Evolutionary conservation across 345 rosid genomes (phyloP).

Genomic region (Eucalyptus cloeziana): DNA sequence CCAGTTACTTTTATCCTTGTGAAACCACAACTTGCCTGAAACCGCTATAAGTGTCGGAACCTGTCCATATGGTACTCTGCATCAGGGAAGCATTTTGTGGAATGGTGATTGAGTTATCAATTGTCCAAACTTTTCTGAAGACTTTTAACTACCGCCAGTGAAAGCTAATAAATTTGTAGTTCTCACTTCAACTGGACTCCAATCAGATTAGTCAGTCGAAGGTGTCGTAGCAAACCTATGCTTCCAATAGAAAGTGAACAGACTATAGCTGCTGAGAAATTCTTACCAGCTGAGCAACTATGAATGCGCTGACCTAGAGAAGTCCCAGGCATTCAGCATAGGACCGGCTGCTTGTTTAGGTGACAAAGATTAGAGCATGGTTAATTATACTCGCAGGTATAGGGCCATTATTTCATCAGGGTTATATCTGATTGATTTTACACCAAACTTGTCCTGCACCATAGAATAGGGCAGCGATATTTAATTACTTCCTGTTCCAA

Average conservation of each 20-base stretch:
- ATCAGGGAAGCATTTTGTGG: not conserved
- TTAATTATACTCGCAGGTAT: slow-evolving; percentile 69
- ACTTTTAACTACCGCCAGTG: not conserved
- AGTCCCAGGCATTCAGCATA: slow-evolving; percentile 61
- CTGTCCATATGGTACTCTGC: slow-evolving; percentile 7
- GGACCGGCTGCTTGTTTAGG: slow-evolving; percentile 84
- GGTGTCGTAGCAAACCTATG: not conserved
- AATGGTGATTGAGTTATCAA: not conserved
- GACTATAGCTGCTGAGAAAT: not conserved
- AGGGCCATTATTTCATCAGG: slow-evolving; percentile 56
- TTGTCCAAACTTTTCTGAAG: not conserved
- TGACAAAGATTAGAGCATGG: slow-evolving; percentile 80
- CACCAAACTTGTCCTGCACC: too few species aligned
- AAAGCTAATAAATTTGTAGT: not conserved
- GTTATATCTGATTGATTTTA: not conserved
- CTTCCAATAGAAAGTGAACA: not conserved
- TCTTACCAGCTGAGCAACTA: slow-evolving; percentile 66
- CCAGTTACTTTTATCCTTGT: slow-evolving; percentile 52
- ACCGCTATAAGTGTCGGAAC: slow-evolving; percentile 65
- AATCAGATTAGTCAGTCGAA: not conserved
- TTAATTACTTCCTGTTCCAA: not conserved
- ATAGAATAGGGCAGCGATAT: not conserved
- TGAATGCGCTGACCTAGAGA: slow-evolving; percentile 40
- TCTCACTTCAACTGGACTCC: not conserved
- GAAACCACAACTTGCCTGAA: slow-evolving; percentile 66